phyloP scores from a whole-genome alignment of 768 basidiomycete genomes.

The Epithele typhae region DNA sequence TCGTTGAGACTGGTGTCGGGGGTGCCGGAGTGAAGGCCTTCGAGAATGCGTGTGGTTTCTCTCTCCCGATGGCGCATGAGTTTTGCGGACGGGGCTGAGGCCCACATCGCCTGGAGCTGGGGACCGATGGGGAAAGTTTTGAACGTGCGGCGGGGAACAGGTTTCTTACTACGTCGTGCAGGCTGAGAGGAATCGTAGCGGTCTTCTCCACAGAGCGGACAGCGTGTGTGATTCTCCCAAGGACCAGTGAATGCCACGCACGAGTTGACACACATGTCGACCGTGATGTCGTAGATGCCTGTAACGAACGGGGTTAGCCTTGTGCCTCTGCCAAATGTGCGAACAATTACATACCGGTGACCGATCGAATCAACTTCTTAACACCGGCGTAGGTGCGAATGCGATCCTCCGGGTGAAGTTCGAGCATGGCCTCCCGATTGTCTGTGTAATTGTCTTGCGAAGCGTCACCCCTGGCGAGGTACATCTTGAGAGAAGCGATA shows the following conservation, averaged over 20 bases:
- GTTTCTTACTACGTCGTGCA: no score
- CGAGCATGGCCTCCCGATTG: slow-evolving; percentile 19
- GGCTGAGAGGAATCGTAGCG: slow-evolving; percentile 26
- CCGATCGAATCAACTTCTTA: slow-evolving; percentile 28
- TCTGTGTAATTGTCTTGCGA: slow-evolving; percentile 29
- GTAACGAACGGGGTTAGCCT: slow-evolving; percentile 22
- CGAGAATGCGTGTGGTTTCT: not conserved
- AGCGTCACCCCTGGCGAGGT: slow-evolving; percentile 23
- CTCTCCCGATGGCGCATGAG: no score
- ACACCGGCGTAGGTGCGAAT: slow-evolving; percentile 29
- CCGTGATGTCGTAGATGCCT: slow-evolving; percentile 25
- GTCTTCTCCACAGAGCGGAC: slow-evolving; percentile 29
- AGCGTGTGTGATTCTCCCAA: slow-evolving; percentile 24
- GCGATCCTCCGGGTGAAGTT: slow-evolving; percentile 19
- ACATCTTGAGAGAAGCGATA: slow-evolving; percentile 11
- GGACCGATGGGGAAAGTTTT: slow-evolving; percentile 37
- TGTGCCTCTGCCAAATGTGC: no score
- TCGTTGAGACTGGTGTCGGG: no score
- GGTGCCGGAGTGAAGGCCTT: no score
- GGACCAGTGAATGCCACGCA: slow-evolving; percentile 41
- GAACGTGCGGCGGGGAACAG: slow-evolving; percentile 30
- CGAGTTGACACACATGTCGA: slow-evolving; percentile 40
- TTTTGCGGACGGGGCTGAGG: no score
- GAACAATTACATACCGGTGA: no score
- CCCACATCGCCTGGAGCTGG: no score